A percentile compares a stretch with the other conserved stretches of the same genome.
Evolutionary conservation across 495 filamentous ascomycete species (phyloP).

Genomic region (Pseudomonodictys pantanalensis): DNA sequence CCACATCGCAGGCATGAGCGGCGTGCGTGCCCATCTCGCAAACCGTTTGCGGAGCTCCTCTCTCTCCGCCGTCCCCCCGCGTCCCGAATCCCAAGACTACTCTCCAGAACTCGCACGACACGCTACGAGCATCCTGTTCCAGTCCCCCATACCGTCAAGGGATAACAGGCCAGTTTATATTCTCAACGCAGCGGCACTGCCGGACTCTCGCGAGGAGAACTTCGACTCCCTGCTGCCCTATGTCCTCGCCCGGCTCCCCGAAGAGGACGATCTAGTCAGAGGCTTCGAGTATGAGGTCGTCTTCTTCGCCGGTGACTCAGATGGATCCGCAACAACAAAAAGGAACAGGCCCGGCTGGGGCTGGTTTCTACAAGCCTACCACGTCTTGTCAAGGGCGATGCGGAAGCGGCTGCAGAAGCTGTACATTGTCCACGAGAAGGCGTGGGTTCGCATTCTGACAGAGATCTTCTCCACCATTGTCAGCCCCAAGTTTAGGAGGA

Average conservation of each 20-base stretch:
- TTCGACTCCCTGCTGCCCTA: slow-evolving; percentile 57
- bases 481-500: slow-evolving; percentile 56
- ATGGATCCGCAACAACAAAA: slow-evolving; percentile 41
- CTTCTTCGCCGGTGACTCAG: slow-evolving; percentile 52
- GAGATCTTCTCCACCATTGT: slow-evolving; percentile 57
- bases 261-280: slow-evolving; percentile 52
- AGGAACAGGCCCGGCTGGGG: slow-evolving; percentile 53
- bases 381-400: slow-evolving; percentile 51
- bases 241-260: slow-evolving; percentile 53
- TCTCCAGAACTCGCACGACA: slow-evolving; percentile 41
- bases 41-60: slow-evolving; percentile 31
- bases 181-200: slow-evolving; percentile 56
- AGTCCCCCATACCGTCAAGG: slow-evolving; percentile 48
- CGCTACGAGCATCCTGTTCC: slow-evolving; percentile 50
- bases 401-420: slow-evolving; percentile 53
- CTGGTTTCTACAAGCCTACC: slow-evolving; percentile 59
- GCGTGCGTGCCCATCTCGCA: slow-evolving; percentile 27
- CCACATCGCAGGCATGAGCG: slow-evolving; percentile 7
- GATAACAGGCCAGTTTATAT: slow-evolving; percentile 50
- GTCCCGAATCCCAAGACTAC: slow-evolving; percentile 41
- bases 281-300: slow-evolving; percentile 55
- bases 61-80: slow-evolving; percentile 36
- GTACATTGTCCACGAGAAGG: slow-evolving; percentile 57
- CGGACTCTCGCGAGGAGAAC: slow-evolving; percentile 49
- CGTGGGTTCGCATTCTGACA: slow-evolving; percentile 55